Conservation (phyloP, 495 filamentous ascomycete genomes). For the Ascobolus immersus region DNA sequence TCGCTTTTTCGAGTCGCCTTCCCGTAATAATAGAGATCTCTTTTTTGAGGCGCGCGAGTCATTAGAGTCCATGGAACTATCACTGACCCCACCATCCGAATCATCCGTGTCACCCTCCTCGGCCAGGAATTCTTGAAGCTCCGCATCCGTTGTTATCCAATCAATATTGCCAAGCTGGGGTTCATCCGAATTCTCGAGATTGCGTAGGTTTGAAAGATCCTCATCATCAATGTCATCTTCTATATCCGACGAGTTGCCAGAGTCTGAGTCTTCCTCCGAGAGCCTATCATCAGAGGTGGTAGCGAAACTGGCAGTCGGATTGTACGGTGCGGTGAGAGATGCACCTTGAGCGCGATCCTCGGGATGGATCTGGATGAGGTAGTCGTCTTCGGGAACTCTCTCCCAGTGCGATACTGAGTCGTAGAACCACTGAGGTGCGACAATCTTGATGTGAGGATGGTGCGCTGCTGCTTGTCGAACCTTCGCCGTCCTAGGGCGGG, state of each 20-base stretch:
- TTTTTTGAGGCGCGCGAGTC: too few species aligned
- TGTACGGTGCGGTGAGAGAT: constrained; percentile 11
- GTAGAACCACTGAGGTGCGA: constrained; percentile 67
- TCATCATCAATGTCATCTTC: constrained; percentile 23
- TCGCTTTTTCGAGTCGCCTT: too few species aligned
- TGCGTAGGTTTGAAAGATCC: constrained; percentile 20
- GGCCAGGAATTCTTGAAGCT: constrained; percentile 51
- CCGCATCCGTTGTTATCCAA: constrained; percentile 40
- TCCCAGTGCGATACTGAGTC: constrained; percentile 59
- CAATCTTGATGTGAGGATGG: constrained; percentile 52
- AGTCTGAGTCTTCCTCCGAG: constrained; percentile 25
- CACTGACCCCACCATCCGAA: constrained; percentile 15
- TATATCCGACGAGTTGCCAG: constrained; percentile 22
- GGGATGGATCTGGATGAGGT: constrained; percentile 38
- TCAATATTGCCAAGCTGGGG: constrained; percentile 28
- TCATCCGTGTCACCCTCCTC: constrained; percentile 22
- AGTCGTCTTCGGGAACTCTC: constrained; percentile 46
- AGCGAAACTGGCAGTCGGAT: constrained; percentile 11
- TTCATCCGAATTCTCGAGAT: too few species aligned
- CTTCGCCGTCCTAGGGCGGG: constrained; percentile 52
- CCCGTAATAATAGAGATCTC: too few species aligned
- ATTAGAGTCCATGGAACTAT: constrained; percentile 12
- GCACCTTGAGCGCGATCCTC: constrained; percentile 26
- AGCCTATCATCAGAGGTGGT: constrained; percentile 18
- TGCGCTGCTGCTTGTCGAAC: constrained; percentile 51